phyloP scores from a whole-genome alignment of 805 yeast species.

The Danielia reshetovae region DNA sequence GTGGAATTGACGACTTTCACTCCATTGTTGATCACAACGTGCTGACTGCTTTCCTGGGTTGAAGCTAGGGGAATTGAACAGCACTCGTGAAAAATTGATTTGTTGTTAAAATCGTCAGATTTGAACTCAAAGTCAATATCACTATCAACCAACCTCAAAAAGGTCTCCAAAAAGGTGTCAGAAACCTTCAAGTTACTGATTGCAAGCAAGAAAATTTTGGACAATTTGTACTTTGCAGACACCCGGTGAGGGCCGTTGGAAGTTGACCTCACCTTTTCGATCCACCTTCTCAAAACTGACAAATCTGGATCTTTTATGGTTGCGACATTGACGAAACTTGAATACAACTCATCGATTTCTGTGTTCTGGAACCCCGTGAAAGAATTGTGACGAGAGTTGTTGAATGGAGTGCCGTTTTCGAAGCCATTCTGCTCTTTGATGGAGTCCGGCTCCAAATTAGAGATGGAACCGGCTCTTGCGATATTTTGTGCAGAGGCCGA shows the following conservation, averaged over 20 bases:
- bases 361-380: conserved; percentile 28
- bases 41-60: conserved; percentile 27
- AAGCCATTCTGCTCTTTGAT: neutral
- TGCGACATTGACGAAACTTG: conserved; percentile 60
- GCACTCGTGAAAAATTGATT: conserved; percentile 73
- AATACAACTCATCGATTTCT: conserved; percentile 65
- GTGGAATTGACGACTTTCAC: conserved; percentile 36
- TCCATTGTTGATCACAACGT: conserved; percentile 40
- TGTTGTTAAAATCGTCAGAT: conserved; percentile 58
- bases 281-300: conserved; percentile 34
- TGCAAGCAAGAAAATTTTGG: conserved; percentile 70
- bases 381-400: conserved; percentile 14
- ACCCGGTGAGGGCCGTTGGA: conserved; percentile 9
- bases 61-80: conserved; percentile 39
- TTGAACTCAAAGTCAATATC: conserved; percentile 58
- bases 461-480: neutral
- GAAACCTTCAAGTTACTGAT: conserved; percentile 62
- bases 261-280: conserved; percentile 32
- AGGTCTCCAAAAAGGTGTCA: conserved; percentile 54
- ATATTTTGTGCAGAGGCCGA: neutral
- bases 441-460: conserved; percentile 2
- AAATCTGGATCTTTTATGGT: conserved; percentile 39
- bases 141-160: conserved; percentile 37
- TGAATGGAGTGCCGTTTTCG: conserved; percentile 3
- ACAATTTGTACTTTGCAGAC: conserved; percentile 34